phyloP scores from a whole-genome alignment of 805 yeast genomes.

The Priceomyces medius region DNA sequence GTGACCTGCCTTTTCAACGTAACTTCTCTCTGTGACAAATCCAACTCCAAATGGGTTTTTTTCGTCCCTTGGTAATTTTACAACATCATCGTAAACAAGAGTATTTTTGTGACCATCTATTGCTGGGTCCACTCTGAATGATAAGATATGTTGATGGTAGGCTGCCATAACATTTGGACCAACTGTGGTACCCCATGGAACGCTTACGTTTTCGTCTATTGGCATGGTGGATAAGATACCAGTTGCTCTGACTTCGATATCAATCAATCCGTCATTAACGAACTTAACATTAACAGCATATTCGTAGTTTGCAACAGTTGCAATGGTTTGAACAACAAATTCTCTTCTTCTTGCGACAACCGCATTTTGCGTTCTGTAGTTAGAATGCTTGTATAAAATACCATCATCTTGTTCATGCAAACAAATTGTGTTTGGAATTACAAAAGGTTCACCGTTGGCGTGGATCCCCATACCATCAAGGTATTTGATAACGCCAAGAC shows the following conservation, averaged over 20 bases:
- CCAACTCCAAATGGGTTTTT: conserved; percentile 71
- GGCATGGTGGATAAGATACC: conserved; percentile 87
- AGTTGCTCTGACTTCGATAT: conserved; percentile 79
- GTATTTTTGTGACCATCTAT: conserved; percentile 79
- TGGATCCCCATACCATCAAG: conserved; percentile 59
- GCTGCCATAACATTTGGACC: conserved; percentile 84
- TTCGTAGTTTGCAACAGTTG: conserved; percentile 84
- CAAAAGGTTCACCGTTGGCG: conserved; percentile 58
- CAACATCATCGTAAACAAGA: conserved; percentile 67
- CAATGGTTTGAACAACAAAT: conserved; percentile 75
- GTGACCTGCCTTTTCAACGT: conserved; percentile 67
- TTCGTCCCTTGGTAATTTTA: conserved; percentile 52
- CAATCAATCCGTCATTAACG: conserved; percentile 75
- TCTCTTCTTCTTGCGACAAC: conserved; percentile 77
- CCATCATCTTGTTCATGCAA: conserved; percentile 82
- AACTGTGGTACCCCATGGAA: conserved; percentile 73
- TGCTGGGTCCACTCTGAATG: conserved; percentile 80
- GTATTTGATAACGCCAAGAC: conserved; percentile 77
- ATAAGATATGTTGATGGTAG: conserved; percentile 77
- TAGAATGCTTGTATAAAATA: conserved; percentile 72
- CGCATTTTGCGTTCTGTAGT: conserved; percentile 71
- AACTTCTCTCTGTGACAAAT: conserved; percentile 59
- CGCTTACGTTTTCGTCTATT: conserved; percentile 63
- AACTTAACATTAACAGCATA: conserved; percentile 70
- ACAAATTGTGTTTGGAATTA: conserved; percentile 70